Conservation (phyloP, 495 filamentous ascomycete species). For the Podospora pseudoanserina region DNA sequence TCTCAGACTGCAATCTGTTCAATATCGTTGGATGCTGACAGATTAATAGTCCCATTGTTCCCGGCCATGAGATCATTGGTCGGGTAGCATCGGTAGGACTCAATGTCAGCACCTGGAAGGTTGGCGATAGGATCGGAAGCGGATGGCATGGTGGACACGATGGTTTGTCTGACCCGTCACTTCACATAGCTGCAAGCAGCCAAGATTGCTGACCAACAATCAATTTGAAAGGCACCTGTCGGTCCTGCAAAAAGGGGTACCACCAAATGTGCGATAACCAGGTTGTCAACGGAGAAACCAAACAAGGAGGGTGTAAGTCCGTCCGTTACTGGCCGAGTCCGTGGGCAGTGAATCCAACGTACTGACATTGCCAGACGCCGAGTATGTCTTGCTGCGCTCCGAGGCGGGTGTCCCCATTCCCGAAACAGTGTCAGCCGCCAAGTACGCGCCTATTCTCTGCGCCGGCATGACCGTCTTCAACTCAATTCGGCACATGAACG, state of each 20-base stretch:
- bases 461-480: conserved; percentile 74
- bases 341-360: background rate
- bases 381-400: conserved; percentile 59
- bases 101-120: conserved; percentile 50
- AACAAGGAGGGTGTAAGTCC: conserved; percentile 46
- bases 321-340: background rate
- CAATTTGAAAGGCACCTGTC: conserved; percentile 36
- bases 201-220: no score
- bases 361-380: conserved; percentile 39
- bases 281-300: conserved; percentile 51
- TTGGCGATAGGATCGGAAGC: conserved; percentile 45
- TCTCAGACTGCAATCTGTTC: conserved; percentile 17
- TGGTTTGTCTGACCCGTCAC: conserved; percentile 20
- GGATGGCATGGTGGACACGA: conserved; percentile 34
- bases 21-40: background rate
- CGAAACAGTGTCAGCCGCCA: conserved; percentile 51
- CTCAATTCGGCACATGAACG: conserved; percentile 58
- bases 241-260: conserved; percentile 45
- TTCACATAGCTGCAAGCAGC: background rate
- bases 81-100: conserved; percentile 52
- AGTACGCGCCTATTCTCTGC: conserved; percentile 65
- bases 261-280: conserved; percentile 54
- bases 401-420: conserved; percentile 65
- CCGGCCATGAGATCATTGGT: conserved; percentile 53
- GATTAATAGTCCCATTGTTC: conserved; percentile 34